A percentile compares a stretch with the other conserved stretches of the same genome.
phyloP scores from a whole-genome alignment of 2,329 filamentous ascomycete species.

The Aspergillus viridinutans region DNA sequence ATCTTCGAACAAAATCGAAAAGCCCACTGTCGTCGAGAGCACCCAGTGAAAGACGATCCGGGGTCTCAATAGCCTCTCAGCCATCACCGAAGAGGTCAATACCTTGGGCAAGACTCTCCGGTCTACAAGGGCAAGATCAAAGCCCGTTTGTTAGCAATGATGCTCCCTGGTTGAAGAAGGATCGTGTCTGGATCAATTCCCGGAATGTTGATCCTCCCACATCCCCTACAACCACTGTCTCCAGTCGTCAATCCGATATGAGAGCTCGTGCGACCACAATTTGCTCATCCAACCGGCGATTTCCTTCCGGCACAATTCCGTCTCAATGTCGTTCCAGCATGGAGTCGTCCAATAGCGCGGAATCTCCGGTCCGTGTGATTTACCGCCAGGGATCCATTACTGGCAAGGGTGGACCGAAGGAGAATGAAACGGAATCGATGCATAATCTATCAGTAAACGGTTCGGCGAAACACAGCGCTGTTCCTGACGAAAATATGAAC shows the following conservation, averaged over 20 bases:
- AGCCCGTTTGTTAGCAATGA: constrained; percentile 5
- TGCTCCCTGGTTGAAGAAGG: constrained; percentile 28
- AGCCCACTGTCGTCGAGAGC: neutral
- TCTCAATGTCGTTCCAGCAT: neutral
- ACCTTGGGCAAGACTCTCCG: neutral
- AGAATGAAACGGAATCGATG: neutral
- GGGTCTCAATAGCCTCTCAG: constrained; percentile 2
- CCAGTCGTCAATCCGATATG: constrained; percentile 14
- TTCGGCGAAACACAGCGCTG: neutral
- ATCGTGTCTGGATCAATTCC: constrained; percentile 24
- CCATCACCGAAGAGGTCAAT: constrained; percentile 5
- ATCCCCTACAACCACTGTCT: constrained; percentile 28
- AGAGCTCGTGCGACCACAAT: constrained; percentile 3
- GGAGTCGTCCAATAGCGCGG: neutral
- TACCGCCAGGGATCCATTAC: neutral
- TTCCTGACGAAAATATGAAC: constrained; percentile 4
- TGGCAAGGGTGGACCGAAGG: too few relatives aligned
- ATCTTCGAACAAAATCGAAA: neutral
- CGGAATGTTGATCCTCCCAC: constrained; percentile 33
- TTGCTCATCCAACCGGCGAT: neutral
- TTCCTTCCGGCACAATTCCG: neutral
- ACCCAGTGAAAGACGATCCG: neutral
- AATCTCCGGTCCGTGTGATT: neutral
- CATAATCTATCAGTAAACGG: neutral
- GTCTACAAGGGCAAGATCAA: neutral